phyloP scores from a whole-genome alignment of 1,284 basidiomycete species.

The Anthracocystis setariae region DNA sequence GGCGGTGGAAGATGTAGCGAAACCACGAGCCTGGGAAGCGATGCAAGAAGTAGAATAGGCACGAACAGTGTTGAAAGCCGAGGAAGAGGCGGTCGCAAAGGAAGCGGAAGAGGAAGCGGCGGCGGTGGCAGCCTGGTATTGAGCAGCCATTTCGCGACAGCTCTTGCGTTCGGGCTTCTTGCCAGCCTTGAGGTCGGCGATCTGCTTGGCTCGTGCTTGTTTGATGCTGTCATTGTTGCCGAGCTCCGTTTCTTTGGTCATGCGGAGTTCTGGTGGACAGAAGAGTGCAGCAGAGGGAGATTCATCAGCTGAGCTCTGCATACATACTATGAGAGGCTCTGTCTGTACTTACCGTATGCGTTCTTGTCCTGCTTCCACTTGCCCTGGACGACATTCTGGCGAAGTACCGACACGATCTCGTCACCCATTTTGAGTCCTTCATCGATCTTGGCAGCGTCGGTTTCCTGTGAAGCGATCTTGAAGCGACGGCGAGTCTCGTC shows the following conservation, averaged over 20 bases:
- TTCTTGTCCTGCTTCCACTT: constrained; percentile 46
- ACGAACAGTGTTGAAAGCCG: constrained; percentile 26
- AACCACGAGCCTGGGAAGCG: constrained; percentile 23
- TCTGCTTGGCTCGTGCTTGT: constrained; percentile 50
- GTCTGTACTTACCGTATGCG: constrained; percentile 45
- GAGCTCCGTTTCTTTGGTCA: constrained; percentile 65
- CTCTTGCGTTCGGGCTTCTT: constrained; percentile 52
- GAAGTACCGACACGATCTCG: constrained; percentile 58
- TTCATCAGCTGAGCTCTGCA: not conserved
- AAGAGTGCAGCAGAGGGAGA: not conserved
- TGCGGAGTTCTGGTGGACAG: constrained; percentile 44
- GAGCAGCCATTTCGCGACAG: constrained; percentile 47
- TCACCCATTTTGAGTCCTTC: constrained; percentile 60
- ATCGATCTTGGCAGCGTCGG: constrained; percentile 53
- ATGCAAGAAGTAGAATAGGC: constrained; percentile 36
- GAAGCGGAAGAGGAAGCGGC: constrained; percentile 24
- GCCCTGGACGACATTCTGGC: constrained; percentile 66
- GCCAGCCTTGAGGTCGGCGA: constrained; percentile 53
- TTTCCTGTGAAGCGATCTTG: constrained; percentile 42
- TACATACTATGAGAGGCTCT: too few relatives aligned
- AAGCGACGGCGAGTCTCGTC: constrained; percentile 56
- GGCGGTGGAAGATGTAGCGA: constrained; percentile 20
- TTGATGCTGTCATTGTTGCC: constrained; percentile 65
- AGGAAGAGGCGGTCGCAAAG: constrained; percentile 33
- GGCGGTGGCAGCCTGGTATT: constrained; percentile 28